These are phyloP conservation scores for Cyclotella baltica DNA, from an alignment of 108 stramenopile genomes.

Conservation along the genomic window DNA sequence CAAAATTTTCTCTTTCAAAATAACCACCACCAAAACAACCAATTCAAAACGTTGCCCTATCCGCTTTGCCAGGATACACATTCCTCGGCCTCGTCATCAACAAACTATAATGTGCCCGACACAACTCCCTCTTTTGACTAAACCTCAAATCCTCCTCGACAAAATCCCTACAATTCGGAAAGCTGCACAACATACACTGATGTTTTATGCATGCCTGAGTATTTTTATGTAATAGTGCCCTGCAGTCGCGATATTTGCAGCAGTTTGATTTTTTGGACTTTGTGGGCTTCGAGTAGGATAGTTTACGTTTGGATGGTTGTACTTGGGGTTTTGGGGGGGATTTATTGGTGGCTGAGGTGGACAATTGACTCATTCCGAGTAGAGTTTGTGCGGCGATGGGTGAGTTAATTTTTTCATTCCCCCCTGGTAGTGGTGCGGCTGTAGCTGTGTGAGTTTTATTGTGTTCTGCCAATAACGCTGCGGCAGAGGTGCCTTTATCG, in stretches of 20 bases:
- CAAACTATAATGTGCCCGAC: not conserved
- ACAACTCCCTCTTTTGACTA: constrained; percentile 20
- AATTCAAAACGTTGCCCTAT: constrained; percentile 1
- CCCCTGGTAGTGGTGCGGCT: not conserved
- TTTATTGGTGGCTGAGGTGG: not conserved
- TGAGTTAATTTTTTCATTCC: constrained; percentile 9
- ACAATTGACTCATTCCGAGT: constrained; percentile 11
- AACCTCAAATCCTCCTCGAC: constrained; percentile 13
- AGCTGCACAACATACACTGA: not conserved
- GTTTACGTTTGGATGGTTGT: constrained; percentile 1
- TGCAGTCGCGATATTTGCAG: constrained; percentile 10
- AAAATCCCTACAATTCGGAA: constrained; percentile 4
- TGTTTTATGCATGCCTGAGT: not conserved
- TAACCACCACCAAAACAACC: not conserved
- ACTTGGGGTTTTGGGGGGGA: not conserved
- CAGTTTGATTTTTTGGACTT: not conserved
- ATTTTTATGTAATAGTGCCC: not conserved
- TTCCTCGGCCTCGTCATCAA: constrained; percentile 9
- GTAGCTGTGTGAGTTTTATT: constrained; percentile 50
- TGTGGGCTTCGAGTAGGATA: not conserved
- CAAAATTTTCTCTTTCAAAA: too few relatives aligned
- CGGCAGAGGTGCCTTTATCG: not conserved
- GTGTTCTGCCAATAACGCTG: not conserved
- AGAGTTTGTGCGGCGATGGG: constrained; percentile 16
- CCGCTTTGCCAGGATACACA: not conserved